A percentile compares a stretch with the other conserved stretches of the same genome.
Evolutionary conservation across 108 stramenopile genomes (phyloP).

Genomic region (Conticribra weissflogii): DNA sequence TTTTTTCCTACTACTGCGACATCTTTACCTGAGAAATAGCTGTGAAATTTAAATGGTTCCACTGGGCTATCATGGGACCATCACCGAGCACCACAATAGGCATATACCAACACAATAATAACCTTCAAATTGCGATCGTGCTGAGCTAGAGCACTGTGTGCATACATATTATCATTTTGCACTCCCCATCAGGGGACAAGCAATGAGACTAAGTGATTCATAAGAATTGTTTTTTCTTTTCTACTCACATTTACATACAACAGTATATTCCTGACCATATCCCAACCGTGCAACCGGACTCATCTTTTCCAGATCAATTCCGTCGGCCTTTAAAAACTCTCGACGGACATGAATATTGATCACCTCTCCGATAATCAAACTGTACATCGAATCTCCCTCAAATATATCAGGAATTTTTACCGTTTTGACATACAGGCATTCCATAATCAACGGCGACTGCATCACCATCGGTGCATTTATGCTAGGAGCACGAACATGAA

Average conservation of each 20-base stretch:
- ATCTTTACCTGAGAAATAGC: no score
- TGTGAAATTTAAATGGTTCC: background rate
- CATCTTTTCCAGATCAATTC: slow-evolving; percentile 19
- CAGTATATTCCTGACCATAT: slow-evolving; percentile 39
- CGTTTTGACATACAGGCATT: slow-evolving; percentile 33
- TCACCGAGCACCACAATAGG: no score
- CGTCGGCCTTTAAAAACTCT: slow-evolving; percentile 3
- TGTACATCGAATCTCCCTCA: slow-evolving; percentile 24
- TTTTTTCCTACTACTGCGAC: no score
- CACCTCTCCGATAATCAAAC: slow-evolving; percentile 35
- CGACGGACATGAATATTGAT: slow-evolving; percentile 27
- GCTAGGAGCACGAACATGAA: slow-evolving; percentile 15
- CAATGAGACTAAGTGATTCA: no score
- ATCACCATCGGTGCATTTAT: slow-evolving; percentile 23
- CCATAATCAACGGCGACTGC: slow-evolving; percentile 20
- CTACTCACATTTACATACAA: slow-evolving; percentile 6
- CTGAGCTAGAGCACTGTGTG: no score
- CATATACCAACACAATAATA: no score
- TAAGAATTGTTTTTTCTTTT: no score
- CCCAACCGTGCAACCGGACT: slow-evolving; percentile 27
- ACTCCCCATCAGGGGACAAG: no score
- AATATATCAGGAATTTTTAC: slow-evolving; percentile 23
- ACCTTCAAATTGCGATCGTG: no score
- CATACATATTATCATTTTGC: no score
- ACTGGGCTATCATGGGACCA: no score